Evolutionary conservation across 371 early-diverging fungal genomes (phyloP), one percentile per base, ranked within the genome.

Genomic region (Mucor lusitanicus): DNA sequence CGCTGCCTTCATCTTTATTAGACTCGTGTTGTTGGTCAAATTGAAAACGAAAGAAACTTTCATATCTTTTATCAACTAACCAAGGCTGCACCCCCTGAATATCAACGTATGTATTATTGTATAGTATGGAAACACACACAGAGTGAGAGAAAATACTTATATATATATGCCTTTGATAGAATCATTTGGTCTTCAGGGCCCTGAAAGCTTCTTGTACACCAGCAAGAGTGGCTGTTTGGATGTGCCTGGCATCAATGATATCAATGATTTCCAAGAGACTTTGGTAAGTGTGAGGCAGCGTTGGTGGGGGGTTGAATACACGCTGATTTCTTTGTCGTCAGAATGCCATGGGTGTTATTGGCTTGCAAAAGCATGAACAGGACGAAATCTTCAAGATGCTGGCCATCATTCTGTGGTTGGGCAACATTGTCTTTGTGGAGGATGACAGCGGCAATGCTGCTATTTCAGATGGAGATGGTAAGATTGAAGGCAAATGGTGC

Each of bases 31-130:
- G 97, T 98, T 27, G 93, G 93, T n/a, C 97, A 96, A 71, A 94
- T 94, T 65, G 82, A 82, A 2, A 93, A 95, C 62, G 99, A 99
- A 76, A 88, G 99, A 79, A 99, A 97, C 79, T 99, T 99, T 83
- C 99, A 99, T 78, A 94, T 99, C 32, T 99, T 98, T 77, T 95
- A 95, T 75, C 94, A 95, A 73, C 82, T 97, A 33, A 87, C 91
- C 63, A 93, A 92, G 68, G 93, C 90, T 28, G 92, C 94, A 9
- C 83, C 92, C 57, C 78, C 86, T 40, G 82, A 87, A 54, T 90
- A 93, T 74, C 86, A 89, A 77, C 85, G 89, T 85, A 78, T 57
- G 39, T n/a, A 44, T 11, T 37, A 4, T 35, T 37, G 37, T 37
- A 6, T 30, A 3, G 37, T 37, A 13, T 37, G 37, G 37, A 6